Evolutionary conservation across 1,139 yeast species (phyloP).

Genomic region (Magnusiomyces tetraspermus): DNA sequence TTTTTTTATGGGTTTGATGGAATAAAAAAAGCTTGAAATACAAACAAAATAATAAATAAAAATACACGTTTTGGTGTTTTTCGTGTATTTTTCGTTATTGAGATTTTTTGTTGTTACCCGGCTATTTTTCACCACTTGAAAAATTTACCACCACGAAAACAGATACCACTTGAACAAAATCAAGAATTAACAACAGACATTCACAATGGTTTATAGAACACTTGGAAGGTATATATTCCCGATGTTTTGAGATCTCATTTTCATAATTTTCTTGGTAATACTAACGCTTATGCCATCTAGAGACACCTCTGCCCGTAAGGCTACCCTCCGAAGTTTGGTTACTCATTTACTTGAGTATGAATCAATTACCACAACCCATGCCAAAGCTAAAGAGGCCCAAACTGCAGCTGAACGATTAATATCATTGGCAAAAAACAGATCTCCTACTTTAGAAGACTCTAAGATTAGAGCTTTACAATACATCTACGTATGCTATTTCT

Average conservation of each 20-base stretch:
- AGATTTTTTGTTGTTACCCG: not conserved
- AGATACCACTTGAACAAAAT: not conserved
- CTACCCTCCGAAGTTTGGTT: slow-evolving; percentile 51
- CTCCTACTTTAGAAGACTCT: slow-evolving; percentile 22
- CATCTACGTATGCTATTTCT: slow-evolving; percentile 18
- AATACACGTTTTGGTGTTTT: too few relatives aligned
- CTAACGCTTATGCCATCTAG: not conserved
- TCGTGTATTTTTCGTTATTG: not conserved
- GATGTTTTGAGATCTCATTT: slow-evolving; percentile 3
- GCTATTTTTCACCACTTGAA: not conserved
- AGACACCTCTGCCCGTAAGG: slow-evolving; percentile 40
- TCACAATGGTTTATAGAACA: slow-evolving; percentile 15
- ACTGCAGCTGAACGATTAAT: slow-evolving; percentile 47
- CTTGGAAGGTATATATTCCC: slow-evolving; percentile 12
- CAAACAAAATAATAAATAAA: not conserved
- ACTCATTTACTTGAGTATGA: slow-evolving; percentile 61
- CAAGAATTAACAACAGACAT: not conserved
- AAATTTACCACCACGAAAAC: not conserved
- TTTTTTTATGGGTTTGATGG: not conserved
- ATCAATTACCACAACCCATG: slow-evolving; percentile 58
- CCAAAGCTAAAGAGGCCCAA: slow-evolving; percentile 61
- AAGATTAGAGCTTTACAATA: slow-evolving; percentile 22
- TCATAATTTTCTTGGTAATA: not conserved
- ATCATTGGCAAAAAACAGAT: slow-evolving; percentile 37
- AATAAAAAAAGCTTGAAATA: not conserved